phyloP scores from a whole-genome alignment of 1,284 basidiomycete genomes.

The Puccinia polysora region DNA sequence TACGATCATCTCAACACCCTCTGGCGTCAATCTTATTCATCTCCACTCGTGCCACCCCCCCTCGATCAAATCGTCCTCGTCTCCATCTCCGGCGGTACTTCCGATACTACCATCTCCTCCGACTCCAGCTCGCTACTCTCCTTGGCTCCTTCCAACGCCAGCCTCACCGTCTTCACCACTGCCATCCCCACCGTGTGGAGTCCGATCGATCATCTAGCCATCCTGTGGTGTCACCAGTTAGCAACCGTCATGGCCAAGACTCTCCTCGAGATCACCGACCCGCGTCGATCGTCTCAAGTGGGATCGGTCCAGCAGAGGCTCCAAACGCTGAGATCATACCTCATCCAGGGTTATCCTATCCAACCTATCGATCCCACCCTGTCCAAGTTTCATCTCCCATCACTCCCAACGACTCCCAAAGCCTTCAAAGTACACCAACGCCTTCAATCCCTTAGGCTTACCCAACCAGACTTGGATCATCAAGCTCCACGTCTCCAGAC shows the following conservation, averaged over 20 bases:
- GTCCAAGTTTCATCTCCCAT: neutral
- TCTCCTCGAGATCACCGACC: conserved; percentile 64
- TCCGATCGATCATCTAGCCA: conserved; percentile 87
- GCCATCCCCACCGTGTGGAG: conserved; percentile 86
- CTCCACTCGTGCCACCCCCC: conserved; percentile 53
- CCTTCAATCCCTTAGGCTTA: conserved; percentile 1
- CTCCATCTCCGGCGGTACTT: conserved; percentile 84
- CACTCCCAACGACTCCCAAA: neutral
- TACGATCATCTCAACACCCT: conserved; percentile 58
- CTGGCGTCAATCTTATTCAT: conserved; percentile 55
- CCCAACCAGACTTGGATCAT: neutral
- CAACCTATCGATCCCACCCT: conserved; percentile 34
- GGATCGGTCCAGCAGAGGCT: conserved; percentile 38
- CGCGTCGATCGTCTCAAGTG: conserved; percentile 20
- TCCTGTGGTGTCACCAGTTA: conserved; percentile 99
- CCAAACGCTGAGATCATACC: conserved; percentile 28
- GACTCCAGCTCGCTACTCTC: conserved; percentile 73
- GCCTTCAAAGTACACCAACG: neutral
- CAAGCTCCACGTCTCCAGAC: neutral
- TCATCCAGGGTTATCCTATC: conserved; percentile 40
- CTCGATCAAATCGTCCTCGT: conserved; percentile 60
- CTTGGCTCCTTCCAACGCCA: conserved; percentile 54
- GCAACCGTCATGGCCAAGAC: conserved; percentile 78
- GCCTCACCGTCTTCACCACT: conserved; percentile 76
- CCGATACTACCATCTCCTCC: conserved; percentile 86